Percentiles rank a stretch among this genome's conserved stretches.
Evolutionary conservation across 352 stramenopile species (phyloP).

Genomic region (Globisporangium paddicum): DNA sequence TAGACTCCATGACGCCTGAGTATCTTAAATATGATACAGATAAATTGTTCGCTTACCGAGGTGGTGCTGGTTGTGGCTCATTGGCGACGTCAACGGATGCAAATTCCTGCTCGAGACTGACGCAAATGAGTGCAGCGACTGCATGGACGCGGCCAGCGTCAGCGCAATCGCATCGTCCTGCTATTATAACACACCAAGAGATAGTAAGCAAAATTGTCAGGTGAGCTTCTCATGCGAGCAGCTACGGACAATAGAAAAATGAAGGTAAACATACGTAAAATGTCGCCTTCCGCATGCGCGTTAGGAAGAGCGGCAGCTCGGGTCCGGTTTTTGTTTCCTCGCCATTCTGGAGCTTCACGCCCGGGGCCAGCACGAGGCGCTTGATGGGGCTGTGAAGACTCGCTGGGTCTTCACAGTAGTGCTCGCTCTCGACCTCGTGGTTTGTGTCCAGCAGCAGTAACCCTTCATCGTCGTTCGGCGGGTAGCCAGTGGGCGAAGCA

Average conservation of each 20-base stretch:
- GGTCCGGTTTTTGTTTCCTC: conserved; percentile 19
- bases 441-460: neutral
- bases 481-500: neutral
- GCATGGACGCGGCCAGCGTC: conserved; percentile 3
- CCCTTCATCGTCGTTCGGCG: neutral
- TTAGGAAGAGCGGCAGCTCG: conserved; percentile 19
- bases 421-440: neutral
- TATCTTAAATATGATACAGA: no score
- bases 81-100: neutral
- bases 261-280: conserved; percentile 20
- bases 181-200: neutral
- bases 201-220: neutral
- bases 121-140: conserved; percentile 6
- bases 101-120: conserved; percentile 5
- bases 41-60: neutral
- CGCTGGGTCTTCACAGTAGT: neutral
- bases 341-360: conserved; percentile 23
- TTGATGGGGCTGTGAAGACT: conserved; percentile 6
- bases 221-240: neutral
- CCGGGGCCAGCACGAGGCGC: conserved; percentile 20
- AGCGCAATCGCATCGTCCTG: conserved; percentile 8
- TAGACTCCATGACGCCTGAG: no score
- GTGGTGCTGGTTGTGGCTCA: neutral
- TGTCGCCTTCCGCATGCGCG: conserved; percentile 27
- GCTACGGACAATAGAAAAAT: neutral